A percentile compares a stretch with the other conserved stretches of the same genome.
Evolutionary conservation across 176 grass and related monocot genomes (phyloP).

Genomic region (Phyllostachys edulis): DNA sequence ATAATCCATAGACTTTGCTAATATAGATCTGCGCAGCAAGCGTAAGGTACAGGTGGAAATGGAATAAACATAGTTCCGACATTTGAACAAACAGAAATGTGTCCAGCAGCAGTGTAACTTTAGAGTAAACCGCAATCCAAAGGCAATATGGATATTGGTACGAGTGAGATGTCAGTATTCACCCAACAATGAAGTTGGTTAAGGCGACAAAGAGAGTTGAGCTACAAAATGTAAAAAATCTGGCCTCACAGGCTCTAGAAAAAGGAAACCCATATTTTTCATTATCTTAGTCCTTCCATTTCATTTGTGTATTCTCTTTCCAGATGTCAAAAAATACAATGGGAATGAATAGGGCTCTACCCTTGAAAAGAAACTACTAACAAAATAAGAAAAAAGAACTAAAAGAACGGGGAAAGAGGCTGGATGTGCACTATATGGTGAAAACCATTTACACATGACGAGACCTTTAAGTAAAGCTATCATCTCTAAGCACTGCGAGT

Average conservation of each 20-base stretch:
- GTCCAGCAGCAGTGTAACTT: slow-evolving; percentile 8
- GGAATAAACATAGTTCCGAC: not conserved
- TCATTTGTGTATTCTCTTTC: slow-evolving; percentile 44
- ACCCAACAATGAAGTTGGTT: slow-evolving; percentile 8
- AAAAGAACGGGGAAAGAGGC: not conserved
- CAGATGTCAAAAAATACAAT: slow-evolving; percentile 61
- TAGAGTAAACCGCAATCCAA: slow-evolving; percentile 36
- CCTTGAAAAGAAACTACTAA: not conserved
- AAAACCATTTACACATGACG: slow-evolving; percentile 55
- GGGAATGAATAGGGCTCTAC: slow-evolving; percentile 43
- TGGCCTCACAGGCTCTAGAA: not conserved
- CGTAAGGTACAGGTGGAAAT: not conserved
- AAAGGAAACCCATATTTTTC: not conserved
- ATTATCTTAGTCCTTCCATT: slow-evolving; percentile 26
- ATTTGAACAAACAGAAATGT: slow-evolving; percentile 32
- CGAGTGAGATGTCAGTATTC: not conserved
- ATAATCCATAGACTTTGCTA: not conserved
- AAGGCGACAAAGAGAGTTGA: slow-evolving; percentile 1
- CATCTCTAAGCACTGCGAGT: slow-evolving; percentile 40
- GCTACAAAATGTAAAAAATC: not conserved
- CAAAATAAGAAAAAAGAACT: slow-evolving; percentile 8
- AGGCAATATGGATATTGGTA: not conserved
- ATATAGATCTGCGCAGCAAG: not conserved
- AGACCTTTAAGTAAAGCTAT: slow-evolving; percentile 45
- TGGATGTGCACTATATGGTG: slow-evolving; percentile 20